Conservation (phyloP, 2,329 filamentous ascomycete species). For the Fusarium nodosum region DNA sequence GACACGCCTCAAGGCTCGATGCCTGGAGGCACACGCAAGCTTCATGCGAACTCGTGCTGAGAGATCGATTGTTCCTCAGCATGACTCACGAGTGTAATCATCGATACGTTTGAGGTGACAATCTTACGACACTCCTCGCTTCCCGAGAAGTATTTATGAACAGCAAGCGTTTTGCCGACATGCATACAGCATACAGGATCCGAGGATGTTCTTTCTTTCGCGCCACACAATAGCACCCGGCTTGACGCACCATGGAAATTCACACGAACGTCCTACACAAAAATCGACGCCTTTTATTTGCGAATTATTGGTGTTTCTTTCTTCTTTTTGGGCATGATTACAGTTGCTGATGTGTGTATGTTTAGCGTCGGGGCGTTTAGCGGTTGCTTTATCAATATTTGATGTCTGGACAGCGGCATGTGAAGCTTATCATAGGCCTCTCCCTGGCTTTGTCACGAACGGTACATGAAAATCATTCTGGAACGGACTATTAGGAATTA, state of each 20-base stretch:
- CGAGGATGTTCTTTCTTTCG: conserved; percentile 9
- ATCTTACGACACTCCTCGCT: not conserved
- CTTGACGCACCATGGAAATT: conserved; percentile 14
- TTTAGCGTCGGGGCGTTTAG: conserved; percentile 41
- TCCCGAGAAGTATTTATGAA: conserved; percentile 3
- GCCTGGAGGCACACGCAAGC: conserved; percentile 67
- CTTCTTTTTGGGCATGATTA: conserved; percentile 9
- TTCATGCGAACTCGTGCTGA: conserved; percentile 66
- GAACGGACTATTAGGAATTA: conserved; percentile 5
- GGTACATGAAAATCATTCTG: not conserved
- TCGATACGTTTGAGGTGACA: not conserved
- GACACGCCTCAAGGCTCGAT: conserved; percentile 67
- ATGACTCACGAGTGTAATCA: conserved; percentile 44
- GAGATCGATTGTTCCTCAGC: conserved; percentile 62
- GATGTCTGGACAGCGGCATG: conserved; percentile 12
- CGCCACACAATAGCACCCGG: not conserved
- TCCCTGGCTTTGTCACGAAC: conserved; percentile 6
- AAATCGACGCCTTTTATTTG: conserved; percentile 30
- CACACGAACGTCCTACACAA: conserved; percentile 22
- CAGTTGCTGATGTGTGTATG: conserved; percentile 21
- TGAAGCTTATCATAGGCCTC: conserved; percentile 7
- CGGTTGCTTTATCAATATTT: conserved; percentile 21
- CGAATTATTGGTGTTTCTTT: conserved; percentile 18
- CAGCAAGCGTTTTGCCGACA: not conserved
- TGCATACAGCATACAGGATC: conserved; percentile 16